Evolutionary conservation across 1,284 basidiomycete genomes (phyloP), one percentile per base, ranked within the genome.

Genomic region (Pseudozyma tsukubaensis): DNA sequence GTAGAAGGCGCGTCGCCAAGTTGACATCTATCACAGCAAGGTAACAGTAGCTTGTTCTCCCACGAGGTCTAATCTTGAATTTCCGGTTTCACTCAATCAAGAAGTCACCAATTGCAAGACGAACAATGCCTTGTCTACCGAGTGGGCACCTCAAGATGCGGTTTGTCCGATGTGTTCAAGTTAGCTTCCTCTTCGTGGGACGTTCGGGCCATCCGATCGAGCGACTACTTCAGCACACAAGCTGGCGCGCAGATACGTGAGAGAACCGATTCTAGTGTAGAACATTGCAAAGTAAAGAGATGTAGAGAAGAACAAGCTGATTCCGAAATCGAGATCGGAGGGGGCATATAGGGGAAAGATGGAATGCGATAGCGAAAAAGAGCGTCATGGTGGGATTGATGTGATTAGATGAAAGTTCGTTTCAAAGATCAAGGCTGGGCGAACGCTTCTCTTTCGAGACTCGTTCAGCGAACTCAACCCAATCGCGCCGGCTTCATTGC

Each of bases 1-100:
- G 13, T 3, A 40, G 39, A 18, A 13, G 14, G n/a, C 44, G 58
- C 44, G 59, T 54, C 51, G 59, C 59, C 59, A 60, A 60, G 45
- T 40, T 44, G 59, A 60, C 59, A 43, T 19, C 16, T 16, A 29
- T 29, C 24, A 29, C 24, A 29, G 24, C 24, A 6, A 29, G 24
- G 6, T 29, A 6, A n/a, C 37, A 13, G 12, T 11, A 42, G 13
- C 47, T 18, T 35, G 29, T 21, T 29, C 21, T 29, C 29, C 14
- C 24, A 29, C 24, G 24, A 29, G 24, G 24, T 29, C 24, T 29
- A 29, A 29, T 29, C 48, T 16, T 34, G 12, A 14, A 4, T 50
- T 34, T 3, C 34, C 29, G 48, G 24, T n/a, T 34, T 34, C 40
- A 34, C 51, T 29, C 24, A 3, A 29, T 29, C 24, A 29, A 29